Evolutionary conservation across 129 eudicot genomes (phyloP).

Genomic region (Tagetes erecta): DNA sequence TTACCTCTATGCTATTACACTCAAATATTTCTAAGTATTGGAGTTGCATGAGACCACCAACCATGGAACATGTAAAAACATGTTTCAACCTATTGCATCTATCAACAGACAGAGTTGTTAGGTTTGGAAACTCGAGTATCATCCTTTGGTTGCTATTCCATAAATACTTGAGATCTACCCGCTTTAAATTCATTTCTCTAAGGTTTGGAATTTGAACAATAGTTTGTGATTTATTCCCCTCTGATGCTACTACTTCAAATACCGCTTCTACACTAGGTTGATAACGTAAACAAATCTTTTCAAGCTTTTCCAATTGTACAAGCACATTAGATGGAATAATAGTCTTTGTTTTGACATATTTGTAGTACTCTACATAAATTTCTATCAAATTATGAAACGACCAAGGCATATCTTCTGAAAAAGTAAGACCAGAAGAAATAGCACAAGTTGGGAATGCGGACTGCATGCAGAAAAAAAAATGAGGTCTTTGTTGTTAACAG

Average conservation of each 20-base stretch:
- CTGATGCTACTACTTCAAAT: neutral
- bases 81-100: neutral
- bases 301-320: neutral
- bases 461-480: neutral
- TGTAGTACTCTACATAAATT: neutral
- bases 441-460: neutral
- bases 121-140: neutral
- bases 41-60: neutral
- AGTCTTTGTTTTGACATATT: neutral
- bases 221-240: neutral
- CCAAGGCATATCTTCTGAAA: neutral
- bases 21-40: neutral
- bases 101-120: neutral
- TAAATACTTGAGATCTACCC: neutral
- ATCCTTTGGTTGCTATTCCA: neutral
- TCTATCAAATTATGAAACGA: neutral
- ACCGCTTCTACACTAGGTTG: neutral
- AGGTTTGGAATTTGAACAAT: neutral
- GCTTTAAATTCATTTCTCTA: neutral
- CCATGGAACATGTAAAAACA: neutral
- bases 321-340: neutral
- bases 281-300: neutral
- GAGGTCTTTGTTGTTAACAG: too few relatives aligned
- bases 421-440: neutral
- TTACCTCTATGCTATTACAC: neutral